These are phyloP conservation scores for Trichocladium uniseriatum DNA, from an alignment of 495 filamentous ascomycete genomes.

Conservation along the genomic window DNA sequence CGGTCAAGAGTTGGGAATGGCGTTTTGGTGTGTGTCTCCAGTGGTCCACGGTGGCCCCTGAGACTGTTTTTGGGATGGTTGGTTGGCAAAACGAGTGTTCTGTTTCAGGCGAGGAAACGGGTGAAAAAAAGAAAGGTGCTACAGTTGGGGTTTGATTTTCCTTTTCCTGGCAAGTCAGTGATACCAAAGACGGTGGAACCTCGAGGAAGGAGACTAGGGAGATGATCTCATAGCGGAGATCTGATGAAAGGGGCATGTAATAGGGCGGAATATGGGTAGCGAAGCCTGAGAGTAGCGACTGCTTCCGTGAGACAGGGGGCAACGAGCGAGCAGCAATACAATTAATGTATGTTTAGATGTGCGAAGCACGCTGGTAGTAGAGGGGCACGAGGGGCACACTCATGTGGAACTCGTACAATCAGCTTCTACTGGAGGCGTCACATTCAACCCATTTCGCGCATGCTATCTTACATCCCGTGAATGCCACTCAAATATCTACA, in stretches of 20 bases:
- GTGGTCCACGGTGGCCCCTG: not conserved
- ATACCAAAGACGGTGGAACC: not conserved
- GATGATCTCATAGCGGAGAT: not conserved
- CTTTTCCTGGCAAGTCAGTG: not conserved
- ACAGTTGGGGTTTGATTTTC: not conserved
- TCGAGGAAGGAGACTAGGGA: not conserved
- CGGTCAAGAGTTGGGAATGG: not conserved
- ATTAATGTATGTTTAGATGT: no score
- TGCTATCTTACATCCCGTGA: slow-evolving; percentile 3
- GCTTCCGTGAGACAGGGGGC: no score
- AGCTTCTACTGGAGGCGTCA: no score
- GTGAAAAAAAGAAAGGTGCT: no score
- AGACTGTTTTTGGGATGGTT: not conserved
- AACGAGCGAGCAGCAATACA: no score
- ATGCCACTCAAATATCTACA: slow-evolving; percentile 8
- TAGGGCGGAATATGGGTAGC: no score
- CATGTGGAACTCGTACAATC: no score
- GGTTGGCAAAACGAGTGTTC: not conserved
- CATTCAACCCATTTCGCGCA: not conserved
- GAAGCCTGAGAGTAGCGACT: no score
- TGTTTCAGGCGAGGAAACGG: no score
- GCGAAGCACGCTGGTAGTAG: no score
- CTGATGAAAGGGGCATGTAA: no score
- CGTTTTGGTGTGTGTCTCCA: not conserved
- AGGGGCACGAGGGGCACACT: no score